Evolutionary conservation across 2,329 filamentous ascomycete species (phyloP), one percentile per base, ranked within the genome.

Genomic region (Pseudocercospora macadamiae): DNA sequence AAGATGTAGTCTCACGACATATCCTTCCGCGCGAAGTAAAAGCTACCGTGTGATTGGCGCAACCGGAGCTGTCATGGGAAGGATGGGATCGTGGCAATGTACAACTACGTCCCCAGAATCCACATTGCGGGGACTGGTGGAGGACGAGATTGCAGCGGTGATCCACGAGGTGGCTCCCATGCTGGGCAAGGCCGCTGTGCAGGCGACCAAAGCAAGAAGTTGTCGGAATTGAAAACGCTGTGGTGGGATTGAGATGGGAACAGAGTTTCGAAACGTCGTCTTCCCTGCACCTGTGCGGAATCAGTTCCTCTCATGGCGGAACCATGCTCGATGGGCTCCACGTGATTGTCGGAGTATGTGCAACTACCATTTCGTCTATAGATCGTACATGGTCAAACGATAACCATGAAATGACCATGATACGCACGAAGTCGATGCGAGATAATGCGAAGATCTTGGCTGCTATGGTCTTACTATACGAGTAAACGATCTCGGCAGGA

Each of bases 11-110:
- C 36, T 51, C 32, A 45, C 34, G 18, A 42, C 26, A 10, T 59
- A 45, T 57, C 39, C 48, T 54, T 59, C 56, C 54, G 62, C 60
- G 52, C 62, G 30, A 55, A 30, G 56, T 61, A 60, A 57, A 56
- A 54, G 49, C 55, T 53, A 21, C 52, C 23, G 23, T 39, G 25
- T 57, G 55, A 61, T 64, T 64, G 61, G 58, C 42, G 26, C 34
- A 44, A 19, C 36, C 36, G 21, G 21, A 39, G 36, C 36, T 39
- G 36, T 30, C 21, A 25, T 26, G 42, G 42, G 42, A 45, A 36
- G 25, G 26, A 36, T 54, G 25, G 39, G 34, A 44, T 42, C n/a
- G 39, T 23, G 28, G 23, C 26, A 23, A 57, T 47, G 19, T 21
- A 32, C 34, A 53, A 48, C 37, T 51, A 28, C 26, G 39, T 49